Evolutionary conservation across 2,329 filamentous ascomycete genomes (phyloP), one percentile per base, ranked within the genome.

Genomic region (Diaporthe sp.): DNA sequence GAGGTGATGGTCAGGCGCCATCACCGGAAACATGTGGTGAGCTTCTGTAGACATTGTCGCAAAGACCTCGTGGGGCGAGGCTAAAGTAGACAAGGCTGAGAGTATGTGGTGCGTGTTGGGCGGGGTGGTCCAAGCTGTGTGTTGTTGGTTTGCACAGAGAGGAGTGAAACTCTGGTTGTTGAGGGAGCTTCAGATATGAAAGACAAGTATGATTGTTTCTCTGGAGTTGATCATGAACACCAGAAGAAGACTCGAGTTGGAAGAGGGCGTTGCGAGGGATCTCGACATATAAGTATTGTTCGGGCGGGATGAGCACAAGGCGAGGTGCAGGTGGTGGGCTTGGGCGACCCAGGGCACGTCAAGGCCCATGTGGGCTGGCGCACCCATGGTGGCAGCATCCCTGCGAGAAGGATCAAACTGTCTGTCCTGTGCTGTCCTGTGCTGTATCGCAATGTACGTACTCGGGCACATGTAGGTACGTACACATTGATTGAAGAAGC

Each of bases 11-110:
- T 74, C 75, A 19, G 68, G 73, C 42, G 75, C 73, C 61, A 74
- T 74, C 22, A 75, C 73, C 19, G 75, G 75, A 28, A 77, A 77
- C 75, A 77, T 77, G 53, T 77, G 75, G 57, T 73, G 75, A 67
- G 75, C 62, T 59, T 77, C 73, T 51, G 75, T 71, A 51, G 75
- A 72, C 75, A 77, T 77, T 73, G 44, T 46, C n/a, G 46, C 25
- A n/a, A 55, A 46, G 22, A 34, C 39, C n/a, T 65, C 58, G 58
- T 55, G 46, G 46, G 58, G 28, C 58, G 34, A 73, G 71, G 58
- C 71, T 73, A 53, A 34, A n/a, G 37, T 25, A 55, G 71, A 34
- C 71, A 7, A 73, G 71, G 58, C 71, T 73, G 58, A 57, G 69
- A 5, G 61, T 65, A 4, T 46, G 39, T 46, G 59, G 15, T 61